Base-by-base conservation (phyloP, 495 filamentous ascomycete genomes). In the Penicillium manginii region DNA sequence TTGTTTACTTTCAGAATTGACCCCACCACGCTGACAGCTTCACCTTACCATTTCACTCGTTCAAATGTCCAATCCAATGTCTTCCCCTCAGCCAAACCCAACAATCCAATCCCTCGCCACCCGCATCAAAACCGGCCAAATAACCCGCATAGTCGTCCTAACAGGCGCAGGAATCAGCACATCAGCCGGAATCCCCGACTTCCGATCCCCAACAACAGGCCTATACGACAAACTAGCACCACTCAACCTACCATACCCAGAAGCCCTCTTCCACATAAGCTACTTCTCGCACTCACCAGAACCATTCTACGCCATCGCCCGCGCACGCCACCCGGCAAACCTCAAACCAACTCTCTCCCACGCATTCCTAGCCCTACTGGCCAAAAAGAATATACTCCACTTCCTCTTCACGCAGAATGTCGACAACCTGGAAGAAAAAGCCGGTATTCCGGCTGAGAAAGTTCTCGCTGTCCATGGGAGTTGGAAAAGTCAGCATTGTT, bases 401-500 rank as follows among this genome's bases (percentile, higher is more conserved):
- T 91, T 89, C 74, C 73, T 91, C 18, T 96, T 96, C 72, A 97
- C 92, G 2, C 93, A 96, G 69, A 97, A 97, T 70, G 93, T 97
- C 66, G 93, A 97, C 74, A 88, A 86, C 52, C 78, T 97, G 17
- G 93, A 97, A 69, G 79, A 89, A 18, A 81, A 82, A 54, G 92
- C 92, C 10, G 93, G 93, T 19, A 84, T 96, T 9, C 88, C 90
- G 0, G 69, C 65, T 0, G 83, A 91, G 7, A 83, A 84, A 65
- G 87, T 96, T 43, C 78, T 96, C 4, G 89, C 93, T 70, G 87
- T 88, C 9, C 93, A 97, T 73, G 93, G 93, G 37, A 91, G 85
- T 62, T 97, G 96, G 75, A 91, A 91, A 21, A 78, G 73, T 14
- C 91, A 96, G 70, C 80, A 83, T 39, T 97, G 93, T 68, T 88